Base-by-base conservation (phyloP, 768 basidiomycete genomes). In the Pleurotus pulmonarius region DNA sequence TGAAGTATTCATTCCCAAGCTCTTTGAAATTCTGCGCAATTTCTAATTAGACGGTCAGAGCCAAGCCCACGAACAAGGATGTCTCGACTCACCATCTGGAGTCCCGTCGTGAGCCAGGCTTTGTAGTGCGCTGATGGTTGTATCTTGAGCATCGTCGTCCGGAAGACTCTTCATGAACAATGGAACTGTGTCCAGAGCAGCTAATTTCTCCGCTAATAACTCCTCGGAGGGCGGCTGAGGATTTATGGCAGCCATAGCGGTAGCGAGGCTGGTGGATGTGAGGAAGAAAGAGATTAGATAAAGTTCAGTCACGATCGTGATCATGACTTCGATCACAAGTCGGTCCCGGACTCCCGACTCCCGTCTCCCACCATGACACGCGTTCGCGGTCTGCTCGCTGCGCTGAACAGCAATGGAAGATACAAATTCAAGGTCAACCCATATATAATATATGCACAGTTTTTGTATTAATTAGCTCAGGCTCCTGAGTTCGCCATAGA, bases 1-100 rank as follows among this genome's bases (percentile, higher is more conserved):
- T 87, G 74, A 90, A 96, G 64, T 96, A 92, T 55, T 95, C 94
- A 67, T 98, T 98, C 4, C 94, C 97, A 67, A 96, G 92, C 53
- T 92, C 86, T 69, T 97, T 98, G 73, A 98, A 97, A 65, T 90
- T 94, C 59, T 83, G 79, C 1, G 96, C 93, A 60, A 93, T 77
- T 69, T 98, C 97, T 96, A 60, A 24, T 41, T 0, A 22, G 57
- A 38, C 20, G 0, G 16, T 51, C 41, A 55, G 20, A 43, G 29
- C 29, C 11, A 11, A 34, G 11, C 11, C 29, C 29, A 11, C 9
- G 29, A 34, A 34, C 29, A 34, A 11, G 29, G 8, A 34, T 52
- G n/a, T 20, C 56, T 63, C 67, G 70, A 83, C 92, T 65, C 67
- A 98, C 96, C 95, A 75, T 98, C 91, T 53, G 94, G 88, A 13